Conservation (phyloP, 805 yeast genomes). For the Myxozyma monticola region DNA sequence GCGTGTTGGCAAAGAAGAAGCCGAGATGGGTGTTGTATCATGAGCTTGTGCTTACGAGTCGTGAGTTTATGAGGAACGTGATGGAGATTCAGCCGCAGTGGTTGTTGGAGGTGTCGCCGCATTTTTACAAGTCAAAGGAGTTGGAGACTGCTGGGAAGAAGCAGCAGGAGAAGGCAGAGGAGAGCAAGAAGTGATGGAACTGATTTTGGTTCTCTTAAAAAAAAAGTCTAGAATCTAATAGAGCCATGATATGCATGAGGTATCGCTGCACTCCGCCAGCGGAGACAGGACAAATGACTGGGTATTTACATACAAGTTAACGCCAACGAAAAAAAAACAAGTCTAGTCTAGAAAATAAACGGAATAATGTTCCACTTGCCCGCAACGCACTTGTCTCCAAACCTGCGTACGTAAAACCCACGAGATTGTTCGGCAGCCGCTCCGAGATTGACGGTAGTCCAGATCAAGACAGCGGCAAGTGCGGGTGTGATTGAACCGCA, state of each 20-base stretch:
- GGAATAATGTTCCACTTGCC: slow-evolving; percentile 21
- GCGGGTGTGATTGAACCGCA: slow-evolving; percentile 27
- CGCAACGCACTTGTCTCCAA: slow-evolving; percentile 20
- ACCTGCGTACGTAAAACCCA: slow-evolving; percentile 43
- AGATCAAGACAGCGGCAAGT: slow-evolving; percentile 30
- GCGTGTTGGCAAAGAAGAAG: slow-evolving; percentile 59
- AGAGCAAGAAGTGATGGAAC: too few species aligned
- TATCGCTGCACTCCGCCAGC: too few species aligned
- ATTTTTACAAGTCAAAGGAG: slow-evolving; percentile 41
- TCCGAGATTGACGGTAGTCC: slow-evolving; percentile 47
- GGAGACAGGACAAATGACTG: too few species aligned
- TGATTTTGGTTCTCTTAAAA: too few species aligned
- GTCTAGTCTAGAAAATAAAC: slow-evolving; percentile 8
- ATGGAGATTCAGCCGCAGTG: slow-evolving; percentile 80
- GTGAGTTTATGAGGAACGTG: slow-evolving; percentile 89
- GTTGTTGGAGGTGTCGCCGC: slow-evolving; percentile 58
- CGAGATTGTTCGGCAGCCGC: slow-evolving; percentile 53
- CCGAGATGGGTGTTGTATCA: slow-evolving; percentile 84
- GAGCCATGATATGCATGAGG: too few species aligned
- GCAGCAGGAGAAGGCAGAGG: too few species aligned
- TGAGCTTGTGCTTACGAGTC: slow-evolving; percentile 74
- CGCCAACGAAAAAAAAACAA: too few species aligned
- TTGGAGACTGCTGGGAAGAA: slow-evolving; percentile 29
- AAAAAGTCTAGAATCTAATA: too few species aligned
- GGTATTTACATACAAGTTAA: too few species aligned